Evolutionary conservation across 2,329 filamentous ascomycete species (phyloP), one percentile per base, ranked within the genome.

Genomic region (Calonectria crousiana): DNA sequence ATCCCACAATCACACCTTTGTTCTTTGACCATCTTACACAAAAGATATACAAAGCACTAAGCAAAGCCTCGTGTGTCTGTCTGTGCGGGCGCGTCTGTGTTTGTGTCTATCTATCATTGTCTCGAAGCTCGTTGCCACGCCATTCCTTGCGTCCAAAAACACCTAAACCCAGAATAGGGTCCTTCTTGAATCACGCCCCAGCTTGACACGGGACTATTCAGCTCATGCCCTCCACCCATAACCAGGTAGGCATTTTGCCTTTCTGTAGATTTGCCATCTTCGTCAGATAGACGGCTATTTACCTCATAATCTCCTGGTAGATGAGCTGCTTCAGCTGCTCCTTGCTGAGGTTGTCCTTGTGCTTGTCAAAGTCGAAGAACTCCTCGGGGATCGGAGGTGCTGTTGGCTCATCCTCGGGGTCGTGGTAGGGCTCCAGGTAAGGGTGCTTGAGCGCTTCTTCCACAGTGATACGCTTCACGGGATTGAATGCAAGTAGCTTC

Each of bases 331-430:
- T 98, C 85, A 99, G 87, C 87, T 99, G 95, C 88, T 99, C 97
- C 88, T 99, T 99, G 89, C 94, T 98, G 83, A 99, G 88, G 82
- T 94, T 97, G 86, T 99, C 97, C 92, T 99, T 99, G 90, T 98
- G 98, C 91, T 98, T 98, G 87, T 99, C 97, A 86, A 99, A 99
- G 87, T 99, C 97, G 85, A 99, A 99, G 90, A 99, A 99, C 85
- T 98, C 96, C 85, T 98, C 96, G 28, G 97, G 97, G 82, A 99
- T 99, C 28, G 97, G 96, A 53, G 96, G 95, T 23, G 97, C 97
- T 16, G 95, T 98, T 65, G 97, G 97, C 90, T 99, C 97, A 84
- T 99, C 97, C 83, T 98, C 97, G 9, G 97, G 97, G 85, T 99
- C 97, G 85, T 99, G 97, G 87, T 99, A 99, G 8, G 97, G 97